Conservation (phyloP, 768 basidiomycete species). For the Suillus bovinus region DNA sequence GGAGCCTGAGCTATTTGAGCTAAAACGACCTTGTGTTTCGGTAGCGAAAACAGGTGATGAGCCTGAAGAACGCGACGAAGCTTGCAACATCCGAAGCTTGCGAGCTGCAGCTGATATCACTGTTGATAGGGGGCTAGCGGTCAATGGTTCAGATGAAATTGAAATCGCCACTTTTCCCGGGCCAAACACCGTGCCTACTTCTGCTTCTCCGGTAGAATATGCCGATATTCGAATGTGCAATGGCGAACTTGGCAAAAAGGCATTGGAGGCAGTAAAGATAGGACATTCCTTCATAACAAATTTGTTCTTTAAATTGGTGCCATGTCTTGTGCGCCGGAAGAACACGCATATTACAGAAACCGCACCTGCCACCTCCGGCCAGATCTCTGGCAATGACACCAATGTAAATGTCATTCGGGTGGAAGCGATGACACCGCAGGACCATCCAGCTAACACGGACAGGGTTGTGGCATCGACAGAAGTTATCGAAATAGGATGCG, state of each 20-base stretch:
- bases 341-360: neutral
- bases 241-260: neutral
- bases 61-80: neutral
- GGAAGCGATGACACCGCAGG: neutral
- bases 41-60: neutral
- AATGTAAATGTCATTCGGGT: neutral
- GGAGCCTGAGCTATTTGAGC: conserved; percentile 6
- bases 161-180: neutral
- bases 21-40: neutral
- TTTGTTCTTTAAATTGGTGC: neutral
- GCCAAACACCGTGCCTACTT: neutral
- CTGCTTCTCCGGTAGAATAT: neutral
- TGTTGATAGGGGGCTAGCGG: neutral
- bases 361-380: neutral
- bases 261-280: neutral
- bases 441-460: neutral
- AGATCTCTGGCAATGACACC: neutral
- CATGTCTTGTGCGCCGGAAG: neutral
- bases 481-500: neutral
- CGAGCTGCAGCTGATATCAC: neutral
- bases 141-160: neutral
- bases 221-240: neutral
- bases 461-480: neutral
- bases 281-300: neutral
- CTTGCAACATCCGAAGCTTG: neutral